phyloP scores from a whole-genome alignment of 2,329 filamentous ascomycete genomes.

The Aureobasidium sp. region DNA sequence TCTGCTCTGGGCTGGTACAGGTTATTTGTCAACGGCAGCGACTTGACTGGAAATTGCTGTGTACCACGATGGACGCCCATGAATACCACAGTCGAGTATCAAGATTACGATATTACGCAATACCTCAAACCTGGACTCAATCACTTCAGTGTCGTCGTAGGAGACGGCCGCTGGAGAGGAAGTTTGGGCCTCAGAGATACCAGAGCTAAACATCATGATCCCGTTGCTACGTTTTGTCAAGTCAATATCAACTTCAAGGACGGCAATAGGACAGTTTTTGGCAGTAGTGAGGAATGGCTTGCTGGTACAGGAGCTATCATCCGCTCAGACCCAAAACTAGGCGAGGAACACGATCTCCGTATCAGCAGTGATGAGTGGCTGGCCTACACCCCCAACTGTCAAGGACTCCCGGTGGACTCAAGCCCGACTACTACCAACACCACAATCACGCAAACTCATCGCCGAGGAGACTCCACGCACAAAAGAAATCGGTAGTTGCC shows the following conservation, averaged over 20 bases:
- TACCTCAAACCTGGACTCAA: background rate
- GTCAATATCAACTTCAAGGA: constrained; percentile 5
- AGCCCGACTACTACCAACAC: background rate
- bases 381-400: background rate
- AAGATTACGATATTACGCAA: constrained; percentile 6
- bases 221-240: background rate
- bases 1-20: constrained; percentile 6
- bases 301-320: background rate
- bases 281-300: constrained; percentile 3
- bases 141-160: constrained; percentile 3
- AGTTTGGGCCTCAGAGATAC: background rate
- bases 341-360: background rate
- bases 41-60: constrained; percentile 4
- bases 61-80: constrained; percentile 5
- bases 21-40: background rate
- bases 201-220: constrained; percentile 1
- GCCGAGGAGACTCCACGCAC: constrained; percentile 6
- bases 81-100: constrained; percentile 2
- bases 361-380: constrained; percentile 3
- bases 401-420: background rate
- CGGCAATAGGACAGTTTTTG: background rate
- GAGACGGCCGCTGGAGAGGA: constrained; percentile 4
- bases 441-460: background rate
- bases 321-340: background rate
- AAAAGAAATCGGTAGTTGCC: background rate